Conservation (phyloP, 2,329 filamentous ascomycete genomes). For the Cladosporium sp. region DNA sequence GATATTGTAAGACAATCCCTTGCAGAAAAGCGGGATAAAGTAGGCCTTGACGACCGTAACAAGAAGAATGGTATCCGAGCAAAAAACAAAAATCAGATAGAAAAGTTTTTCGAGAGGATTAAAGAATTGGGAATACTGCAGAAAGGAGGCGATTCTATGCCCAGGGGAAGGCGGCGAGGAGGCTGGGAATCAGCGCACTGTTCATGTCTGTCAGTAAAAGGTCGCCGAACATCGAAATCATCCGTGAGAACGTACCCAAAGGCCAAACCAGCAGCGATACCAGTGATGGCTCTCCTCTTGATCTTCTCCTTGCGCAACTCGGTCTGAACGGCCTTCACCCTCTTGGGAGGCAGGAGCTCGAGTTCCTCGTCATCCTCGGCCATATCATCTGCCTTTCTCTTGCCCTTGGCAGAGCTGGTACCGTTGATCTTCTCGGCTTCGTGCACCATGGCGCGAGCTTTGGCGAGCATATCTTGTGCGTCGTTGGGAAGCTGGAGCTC, state of each 20-base stretch:
- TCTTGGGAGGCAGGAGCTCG: slow-evolving; percentile 52
- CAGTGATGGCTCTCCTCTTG: slow-evolving; percentile 77
- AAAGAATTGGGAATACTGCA: background rate
- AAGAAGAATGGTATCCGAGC: slow-evolving; percentile 17
- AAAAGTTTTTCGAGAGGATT: no score
- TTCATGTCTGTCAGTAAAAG: slow-evolving; percentile 7
- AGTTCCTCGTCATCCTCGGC: slow-evolving; percentile 46
- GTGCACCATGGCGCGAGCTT: slow-evolving; percentile 84
- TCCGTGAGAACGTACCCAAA: slow-evolving; percentile 68
- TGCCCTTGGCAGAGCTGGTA: slow-evolving; percentile 31
- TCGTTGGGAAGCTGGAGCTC: slow-evolving; percentile 73
- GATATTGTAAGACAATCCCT: background rate
- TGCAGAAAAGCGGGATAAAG: background rate
- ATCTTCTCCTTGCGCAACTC: slow-evolving; percentile 82
- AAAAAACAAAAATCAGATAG: slow-evolving; percentile 9
- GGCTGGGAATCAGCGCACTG: slow-evolving; percentile 27
- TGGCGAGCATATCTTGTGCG: slow-evolving; percentile 75
- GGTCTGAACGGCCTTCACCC: slow-evolving; percentile 68
- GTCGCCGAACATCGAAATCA: background rate
- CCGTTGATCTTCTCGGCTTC: slow-evolving; percentile 56
- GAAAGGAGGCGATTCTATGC: background rate
- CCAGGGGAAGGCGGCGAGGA: slow-evolving; percentile 23
- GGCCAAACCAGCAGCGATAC: slow-evolving; percentile 79
- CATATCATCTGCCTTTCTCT: slow-evolving; percentile 68
- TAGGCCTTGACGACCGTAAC: background rate